These are phyloP conservation scores for Chrysanthemum seticuspe DNA, from an alignment of 129 eudicot species.

Conservation along the genomic window DNA sequence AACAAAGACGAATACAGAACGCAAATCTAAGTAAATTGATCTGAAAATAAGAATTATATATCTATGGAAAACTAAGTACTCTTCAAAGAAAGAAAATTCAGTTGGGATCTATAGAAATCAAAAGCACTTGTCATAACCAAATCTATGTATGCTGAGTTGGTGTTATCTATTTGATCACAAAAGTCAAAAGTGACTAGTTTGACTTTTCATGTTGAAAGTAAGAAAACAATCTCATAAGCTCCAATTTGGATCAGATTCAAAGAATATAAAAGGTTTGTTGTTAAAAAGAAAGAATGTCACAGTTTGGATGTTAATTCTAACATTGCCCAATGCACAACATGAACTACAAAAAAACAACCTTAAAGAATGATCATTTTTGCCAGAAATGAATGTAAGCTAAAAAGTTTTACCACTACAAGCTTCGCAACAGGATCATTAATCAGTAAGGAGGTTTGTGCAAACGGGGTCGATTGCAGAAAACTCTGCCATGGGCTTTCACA, in stretches of 20 bases:
- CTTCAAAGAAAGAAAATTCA: not conserved
- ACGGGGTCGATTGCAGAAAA: conserved; percentile 75
- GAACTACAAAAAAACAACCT: conserved; percentile 4
- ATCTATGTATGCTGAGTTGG: not conserved
- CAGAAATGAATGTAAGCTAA: conserved; percentile 8
- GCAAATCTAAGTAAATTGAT: not conserved
- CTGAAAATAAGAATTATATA: too few species aligned
- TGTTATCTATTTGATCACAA: not conserved
- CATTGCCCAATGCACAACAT: conserved; percentile 18
- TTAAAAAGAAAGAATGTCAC: conserved; percentile 4
- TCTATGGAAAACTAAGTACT: too few species aligned
- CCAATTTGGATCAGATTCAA: not conserved
- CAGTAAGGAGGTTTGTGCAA: conserved; percentile 53
- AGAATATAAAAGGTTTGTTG: not conserved
- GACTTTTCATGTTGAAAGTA: not conserved
- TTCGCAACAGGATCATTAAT: conserved; percentile 4
- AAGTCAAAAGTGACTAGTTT: conserved; percentile 14
- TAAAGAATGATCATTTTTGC: conserved; percentile 8
- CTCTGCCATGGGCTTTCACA: conserved; percentile 63
- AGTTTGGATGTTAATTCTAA: conserved; percentile 6
- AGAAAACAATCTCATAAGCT: not conserved
- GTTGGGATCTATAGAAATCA: not conserved
- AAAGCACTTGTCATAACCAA: conserved; percentile 7
- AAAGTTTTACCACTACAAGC: conserved; percentile 1
- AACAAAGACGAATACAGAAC: not conserved